These are phyloP conservation scores for Tetracladium setigerum DNA, from an alignment of 495 filamentous ascomycete genomes.

Conservation along the genomic window DNA sequence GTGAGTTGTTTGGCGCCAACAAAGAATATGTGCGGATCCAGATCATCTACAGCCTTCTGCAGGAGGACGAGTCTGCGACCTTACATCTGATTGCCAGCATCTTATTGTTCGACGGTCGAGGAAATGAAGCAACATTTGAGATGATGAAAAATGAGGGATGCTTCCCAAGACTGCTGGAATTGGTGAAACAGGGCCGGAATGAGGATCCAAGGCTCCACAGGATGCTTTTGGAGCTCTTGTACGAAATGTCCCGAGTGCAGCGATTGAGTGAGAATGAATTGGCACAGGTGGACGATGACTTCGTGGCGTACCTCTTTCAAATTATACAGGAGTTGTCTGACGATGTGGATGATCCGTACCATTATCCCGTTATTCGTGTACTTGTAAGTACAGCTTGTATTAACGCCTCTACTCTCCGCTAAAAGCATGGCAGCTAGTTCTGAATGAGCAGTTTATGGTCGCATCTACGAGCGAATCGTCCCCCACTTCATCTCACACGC, in stretches of 20 bases:
- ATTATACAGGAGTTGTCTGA: slow-evolving; percentile 86
- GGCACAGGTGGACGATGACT: slow-evolving; percentile 73
- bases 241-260: slow-evolving; percentile 96
- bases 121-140: slow-evolving; percentile 70
- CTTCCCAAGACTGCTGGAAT: slow-evolving; percentile 75
- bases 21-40: slow-evolving; percentile 85
- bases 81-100: slow-evolving; percentile 80
- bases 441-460: slow-evolving; percentile 99
- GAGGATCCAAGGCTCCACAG: slow-evolving; percentile 69
- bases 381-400: slow-evolving; percentile 49
- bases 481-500: slow-evolving; percentile 44
- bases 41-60: slow-evolving; percentile 84
- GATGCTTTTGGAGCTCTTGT: slow-evolving; percentile 78
- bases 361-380: slow-evolving; percentile 91
- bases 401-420: slow-evolving; percentile 14
- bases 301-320: slow-evolving; percentile 75
- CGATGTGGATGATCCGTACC: slow-evolving; percentile 89
- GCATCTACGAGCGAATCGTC: slow-evolving; percentile 40
- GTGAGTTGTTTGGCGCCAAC: slow-evolving; percentile 63
- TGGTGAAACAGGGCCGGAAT: slow-evolving; percentile 58
- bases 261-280: slow-evolving; percentile 70
- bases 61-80: slow-evolving; percentile 75
- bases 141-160: slow-evolving; percentile 80
- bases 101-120: slow-evolving; percentile 82
- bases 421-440: slow-evolving; percentile 59